Evolutionary conservation across 768 basidiomycete genomes (phyloP), one percentile per base, ranked within the genome.

Genomic region (Mycena olivaceomarginata): DNA sequence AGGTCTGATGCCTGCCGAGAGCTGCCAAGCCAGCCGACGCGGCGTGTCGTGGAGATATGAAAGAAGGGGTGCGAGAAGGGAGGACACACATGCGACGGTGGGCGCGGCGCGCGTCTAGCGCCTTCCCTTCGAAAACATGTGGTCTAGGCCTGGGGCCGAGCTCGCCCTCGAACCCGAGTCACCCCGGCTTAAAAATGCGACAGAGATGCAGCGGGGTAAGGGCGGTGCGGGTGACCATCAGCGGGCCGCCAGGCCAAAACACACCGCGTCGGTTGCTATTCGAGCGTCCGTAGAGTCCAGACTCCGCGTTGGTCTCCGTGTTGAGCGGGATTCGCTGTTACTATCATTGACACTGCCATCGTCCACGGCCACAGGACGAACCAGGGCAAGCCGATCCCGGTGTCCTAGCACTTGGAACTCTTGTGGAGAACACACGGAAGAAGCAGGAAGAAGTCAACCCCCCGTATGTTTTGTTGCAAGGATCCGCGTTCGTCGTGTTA

Each of bases 291-390:
- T 25, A 45, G 43, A 45, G 43, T 45, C 43, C 43, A 45, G 43
- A 45, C 31, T 31, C 31, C 31, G 31, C 31, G 3, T 31, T 4
- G 31, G 31, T 31, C 31, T 31, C 31, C 31, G 31, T 31, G 31
- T 31, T 31, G 31, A 31, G 4, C 31, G 56, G 56, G 22, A 57
- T 8, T 56, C 53, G 53, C 22, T 18, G 16, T 39, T 20, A 41
- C 15, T 40, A 20, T 63, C 60, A 37, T 40, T 37, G 39, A 8
- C 40, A 40, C 22, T 40, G 22, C 31, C 41, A 4, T 20, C 48
- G 45, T 51, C 66, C 66, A 67, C 66, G 66, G 66, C 31, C 18
- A 53, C 48, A 37, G 51, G 37, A 5, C 25, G 66, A 67, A 67
- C 66, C 51, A 67, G 37, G 51, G 31, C 66, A 53, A 20, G 66